Evolutionary conservation across 257 asterid species (phyloP).

Genomic region (Asclepias syriaca): DNA sequence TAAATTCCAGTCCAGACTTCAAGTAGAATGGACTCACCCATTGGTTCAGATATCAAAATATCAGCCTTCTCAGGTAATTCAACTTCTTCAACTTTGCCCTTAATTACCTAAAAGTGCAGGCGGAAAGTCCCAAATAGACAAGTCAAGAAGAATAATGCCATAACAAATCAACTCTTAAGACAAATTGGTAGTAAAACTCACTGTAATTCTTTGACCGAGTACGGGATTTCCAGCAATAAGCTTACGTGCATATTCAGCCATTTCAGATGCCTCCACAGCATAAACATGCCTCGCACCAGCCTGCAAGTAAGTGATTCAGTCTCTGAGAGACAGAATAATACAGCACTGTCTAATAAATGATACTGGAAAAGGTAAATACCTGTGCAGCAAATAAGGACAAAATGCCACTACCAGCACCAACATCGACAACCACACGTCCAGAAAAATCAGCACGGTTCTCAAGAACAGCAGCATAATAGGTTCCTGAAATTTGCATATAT

Average conservation of each 20-base stretch:
- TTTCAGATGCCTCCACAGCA: conserved; percentile 99
- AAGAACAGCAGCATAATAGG: conserved; percentile 95
- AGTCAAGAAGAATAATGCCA: conserved; percentile 7
- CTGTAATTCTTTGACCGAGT: conserved; percentile 73
- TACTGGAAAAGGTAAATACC: conserved; percentile 32
- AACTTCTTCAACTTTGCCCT: conserved; percentile 95
- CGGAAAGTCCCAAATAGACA: conserved; percentile 11
- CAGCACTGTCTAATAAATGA: not conserved
- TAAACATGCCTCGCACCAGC: conserved; percentile 98
- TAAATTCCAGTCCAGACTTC: not conserved
- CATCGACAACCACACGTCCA: conserved; percentile 91
- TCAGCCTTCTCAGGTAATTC: conserved; percentile 95
- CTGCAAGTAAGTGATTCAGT: conserved; percentile 28
- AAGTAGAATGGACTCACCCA: conserved; percentile 55
- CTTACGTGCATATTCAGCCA: conserved; percentile 87
- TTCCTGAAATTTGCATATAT: conserved; percentile 51
- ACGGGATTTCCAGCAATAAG: conserved; percentile 89
- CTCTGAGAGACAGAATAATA: not conserved
- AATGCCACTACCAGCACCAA: conserved; percentile 99
- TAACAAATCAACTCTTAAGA: conserved; percentile 1
- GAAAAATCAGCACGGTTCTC: conserved; percentile 84
- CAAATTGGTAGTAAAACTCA: conserved; percentile 32
- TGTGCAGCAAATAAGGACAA: conserved; percentile 98
- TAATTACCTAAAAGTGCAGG: conserved; percentile 56
- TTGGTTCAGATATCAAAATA: conserved; percentile 95